Base-by-base conservation (phyloP, 2,329 filamentous ascomycete genomes). In the Neofusicoccum ribis region DNA sequence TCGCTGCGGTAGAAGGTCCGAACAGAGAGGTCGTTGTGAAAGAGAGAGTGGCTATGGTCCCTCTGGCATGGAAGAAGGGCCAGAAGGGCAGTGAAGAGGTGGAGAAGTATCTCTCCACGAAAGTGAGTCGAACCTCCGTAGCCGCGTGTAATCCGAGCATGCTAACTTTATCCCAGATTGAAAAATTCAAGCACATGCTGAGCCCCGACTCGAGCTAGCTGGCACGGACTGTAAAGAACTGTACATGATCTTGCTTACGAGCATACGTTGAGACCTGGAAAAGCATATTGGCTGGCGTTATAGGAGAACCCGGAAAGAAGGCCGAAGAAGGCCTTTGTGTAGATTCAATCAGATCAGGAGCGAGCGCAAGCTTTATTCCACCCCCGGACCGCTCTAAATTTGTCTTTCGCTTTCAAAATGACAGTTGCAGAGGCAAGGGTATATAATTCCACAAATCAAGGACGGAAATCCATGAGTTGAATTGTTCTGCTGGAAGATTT, bases 31-130 rank as follows among this genome's bases (percentile, higher is more conserved):
- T 99, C 12, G 85, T 90, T 8, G 95, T 99, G 2, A 91, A 86
- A 69, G 94, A 98, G 79, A 82, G 95, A 51, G 93, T 99, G 12
- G 89, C 93, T 1, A 99, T 99, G 95, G 89, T 99, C 65, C 95
- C 95, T 3, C 76, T 98, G 67, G 93, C 92, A 9, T 99, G 95
- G 95, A 91, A 91, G 74, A 86, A 84, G 8, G 92, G 91, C 1
- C 86, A 87, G 4, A 87, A 88, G 70, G 89, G 89, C 46, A 94
- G 94, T 72, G 86, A 89, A 63, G 95, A 99, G 79, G 91, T 98
- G 52, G 92, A 97, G 72, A 93, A 91, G 6, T 99, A 99, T 81
- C 81, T 99, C 68, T 91, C 90, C 77, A 97, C 95, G 2, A 99
- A 99, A 89, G 92, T 94, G 74, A 75, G 86, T 78, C 12, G 2